A percentile compares a stretch with the other conserved stretches of the same genome.
These are phyloP conservation scores for Neonectria punicea DNA, from an alignment of 2,329 filamentous ascomycete genomes.

Conservation along the genomic window DNA sequence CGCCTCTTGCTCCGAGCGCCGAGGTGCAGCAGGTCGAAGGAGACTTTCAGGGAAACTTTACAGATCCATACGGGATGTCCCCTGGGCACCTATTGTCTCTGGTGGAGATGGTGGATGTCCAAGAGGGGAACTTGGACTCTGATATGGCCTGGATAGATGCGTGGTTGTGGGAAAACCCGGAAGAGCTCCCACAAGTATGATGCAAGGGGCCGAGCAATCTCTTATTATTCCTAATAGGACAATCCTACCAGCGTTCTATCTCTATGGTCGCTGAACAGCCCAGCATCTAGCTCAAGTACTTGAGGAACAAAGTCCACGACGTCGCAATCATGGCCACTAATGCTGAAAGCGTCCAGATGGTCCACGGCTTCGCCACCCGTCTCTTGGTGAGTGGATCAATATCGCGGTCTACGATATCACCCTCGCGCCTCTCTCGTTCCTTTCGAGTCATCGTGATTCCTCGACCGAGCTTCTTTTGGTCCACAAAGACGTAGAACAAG, in stretches of 20 bases:
- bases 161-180: conserved; percentile 16
- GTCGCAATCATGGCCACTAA: conserved; percentile 32
- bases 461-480: conserved; percentile 32
- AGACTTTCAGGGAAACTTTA: background rate
- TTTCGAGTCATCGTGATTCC: conserved; percentile 36
- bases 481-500: conserved; percentile 33
- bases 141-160: conserved; percentile 20
- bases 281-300: conserved; percentile 30
- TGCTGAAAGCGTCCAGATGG: conserved; percentile 19
- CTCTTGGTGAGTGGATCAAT: conserved; percentile 33
- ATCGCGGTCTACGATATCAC: conserved; percentile 27
- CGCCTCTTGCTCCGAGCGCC: background rate
- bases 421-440: conserved; percentile 30
- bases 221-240: no score
- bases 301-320: conserved; percentile 33
- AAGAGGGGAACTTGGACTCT: conserved; percentile 1
- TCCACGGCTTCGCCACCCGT: conserved; percentile 22
- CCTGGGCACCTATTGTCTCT: conserved; percentile 14
- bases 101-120: conserved; percentile 17
- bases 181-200: background rate
- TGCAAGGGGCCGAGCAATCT: no score
- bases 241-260: no score
- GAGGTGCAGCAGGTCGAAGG: background rate
- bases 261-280: background rate
- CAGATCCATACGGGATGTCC: conserved; percentile 9